Evolutionary conservation across 177 flowering plant species (phyloP).

Genomic region (Vitis hybrid): DNA sequence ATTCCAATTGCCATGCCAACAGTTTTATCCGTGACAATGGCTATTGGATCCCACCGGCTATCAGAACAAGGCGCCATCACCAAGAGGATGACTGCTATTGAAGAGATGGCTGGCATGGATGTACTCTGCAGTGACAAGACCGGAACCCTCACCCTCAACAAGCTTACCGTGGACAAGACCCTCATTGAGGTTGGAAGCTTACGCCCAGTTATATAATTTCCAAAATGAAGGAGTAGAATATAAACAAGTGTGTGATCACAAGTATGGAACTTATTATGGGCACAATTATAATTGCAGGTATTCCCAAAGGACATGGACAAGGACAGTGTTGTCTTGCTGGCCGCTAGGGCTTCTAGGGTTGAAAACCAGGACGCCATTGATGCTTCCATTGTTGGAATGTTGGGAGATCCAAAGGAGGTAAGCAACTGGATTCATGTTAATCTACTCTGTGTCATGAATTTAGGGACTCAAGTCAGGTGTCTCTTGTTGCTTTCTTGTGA

Average conservation of each 20-base stretch:
- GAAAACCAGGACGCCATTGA: slow-evolving; percentile 81
- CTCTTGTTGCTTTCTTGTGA: neutral
- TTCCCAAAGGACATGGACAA: slow-evolving; percentile 38
- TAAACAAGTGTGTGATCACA: neutral
- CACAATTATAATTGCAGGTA: slow-evolving; percentile 21
- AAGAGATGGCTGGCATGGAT: slow-evolving; percentile 81
- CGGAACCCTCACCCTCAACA: slow-evolving; percentile 74
- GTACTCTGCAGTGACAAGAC: slow-evolving; percentile 80
- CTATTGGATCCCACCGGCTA: slow-evolving; percentile 66
- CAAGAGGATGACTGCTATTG: slow-evolving; percentile 76
- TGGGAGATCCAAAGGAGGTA: slow-evolving; percentile 71
- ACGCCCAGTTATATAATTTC: neutral
- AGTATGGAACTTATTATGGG: neutral
- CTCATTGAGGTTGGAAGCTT: slow-evolving; percentile 43
- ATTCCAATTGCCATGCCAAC: slow-evolving; percentile 82
- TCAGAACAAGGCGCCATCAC: slow-evolving; percentile 76
- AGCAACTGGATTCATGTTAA: neutral
- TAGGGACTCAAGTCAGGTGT: neutral
- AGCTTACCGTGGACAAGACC: slow-evolving; percentile 56
- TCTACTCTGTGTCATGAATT: no score
- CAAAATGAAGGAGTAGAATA: neutral
- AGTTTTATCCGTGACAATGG: slow-evolving; percentile 71
- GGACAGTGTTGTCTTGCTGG: slow-evolving; percentile 39
- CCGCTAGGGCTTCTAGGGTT: slow-evolving; percentile 67
- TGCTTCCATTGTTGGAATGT: slow-evolving; percentile 66